These are phyloP conservation scores for Pseudozyma thailandica DNA, from an alignment of 1,284 basidiomycete species.

Conservation along the genomic window DNA sequence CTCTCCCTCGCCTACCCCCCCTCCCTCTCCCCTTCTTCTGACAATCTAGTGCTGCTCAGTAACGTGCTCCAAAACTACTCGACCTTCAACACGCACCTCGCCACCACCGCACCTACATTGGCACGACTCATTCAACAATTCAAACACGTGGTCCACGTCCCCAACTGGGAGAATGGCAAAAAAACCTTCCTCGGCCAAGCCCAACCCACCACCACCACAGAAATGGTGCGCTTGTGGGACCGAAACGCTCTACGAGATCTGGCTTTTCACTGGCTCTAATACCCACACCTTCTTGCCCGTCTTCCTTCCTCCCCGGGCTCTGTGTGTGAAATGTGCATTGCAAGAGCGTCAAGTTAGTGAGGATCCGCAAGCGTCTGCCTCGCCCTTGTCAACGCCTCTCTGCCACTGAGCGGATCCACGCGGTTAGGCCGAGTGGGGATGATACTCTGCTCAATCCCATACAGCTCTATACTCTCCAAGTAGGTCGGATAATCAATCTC, in stretches of 20 bases:
- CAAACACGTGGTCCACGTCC: neutral
- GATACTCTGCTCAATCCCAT: slow-evolving; percentile 75
- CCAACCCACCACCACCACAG: neutral
- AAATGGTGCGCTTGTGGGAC: slow-evolving; percentile 14
- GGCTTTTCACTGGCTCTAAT: slow-evolving; percentile 30
- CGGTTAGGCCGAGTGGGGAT: slow-evolving; percentile 67
- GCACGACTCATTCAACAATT: neutral
- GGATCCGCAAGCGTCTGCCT: neutral
- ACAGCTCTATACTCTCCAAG: slow-evolving; percentile 82
- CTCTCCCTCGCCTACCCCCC: slow-evolving; percentile 12
- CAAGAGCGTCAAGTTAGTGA: too few relatives aligned
- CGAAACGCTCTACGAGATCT: slow-evolving; percentile 31
- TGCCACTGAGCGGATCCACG: slow-evolving; percentile 20
- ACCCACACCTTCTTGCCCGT: neutral
- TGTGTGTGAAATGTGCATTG: too few relatives aligned
- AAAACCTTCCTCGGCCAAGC: neutral
- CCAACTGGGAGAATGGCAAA: slow-evolving; percentile 16
- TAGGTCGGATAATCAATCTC: slow-evolving; percentile 86
- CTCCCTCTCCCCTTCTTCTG: neutral
- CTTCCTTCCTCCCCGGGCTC: neutral
- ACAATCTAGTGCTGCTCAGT: slow-evolving; percentile 10
- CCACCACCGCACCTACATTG: neutral
- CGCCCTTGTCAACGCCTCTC: slow-evolving; percentile 3
- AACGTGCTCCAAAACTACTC: slow-evolving; percentile 30
- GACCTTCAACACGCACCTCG: neutral